Evolutionary conservation across 441 rosid species (phyloP).

Genomic region (Euphorbia celastroides): DNA sequence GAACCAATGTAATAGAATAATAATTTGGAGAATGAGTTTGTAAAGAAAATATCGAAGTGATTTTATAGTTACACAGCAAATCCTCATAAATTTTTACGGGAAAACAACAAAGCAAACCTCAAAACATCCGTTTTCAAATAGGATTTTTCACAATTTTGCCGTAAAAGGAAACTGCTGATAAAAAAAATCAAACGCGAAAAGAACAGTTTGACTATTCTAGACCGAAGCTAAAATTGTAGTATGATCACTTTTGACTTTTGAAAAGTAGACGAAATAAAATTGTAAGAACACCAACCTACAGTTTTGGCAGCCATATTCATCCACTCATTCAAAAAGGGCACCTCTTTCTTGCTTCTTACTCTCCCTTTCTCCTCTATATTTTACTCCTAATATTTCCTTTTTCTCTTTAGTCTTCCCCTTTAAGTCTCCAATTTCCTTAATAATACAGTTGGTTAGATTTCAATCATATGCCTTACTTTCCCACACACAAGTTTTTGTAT

Average conservation of each 20-base stretch:
- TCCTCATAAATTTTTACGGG: too few species aligned
- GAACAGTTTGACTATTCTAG: neutral
- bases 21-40: too few species aligned
- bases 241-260: too few species aligned
- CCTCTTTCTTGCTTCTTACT: neutral
- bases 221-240: neutral
- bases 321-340: neutral
- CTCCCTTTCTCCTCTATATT: neutral
- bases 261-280: neutral
- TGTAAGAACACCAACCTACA: neutral
- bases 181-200: too few species aligned
- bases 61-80: too few species aligned
- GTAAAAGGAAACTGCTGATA: too few species aligned
- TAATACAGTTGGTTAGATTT: slow-evolving; percentile 11
- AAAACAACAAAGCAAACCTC: too few species aligned
- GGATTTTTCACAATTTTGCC: too few species aligned
- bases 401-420: neutral
- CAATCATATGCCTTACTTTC: neutral
- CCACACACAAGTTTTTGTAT: neutral
- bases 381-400: neutral
- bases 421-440: neutral
- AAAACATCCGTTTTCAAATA: too few species aligned
- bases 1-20: too few species aligned
- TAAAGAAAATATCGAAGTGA: too few species aligned
- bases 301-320: neutral